Evolutionary conservation across 352 stramenopile species (phyloP).

Genomic region (Phytophthora nicotianae): DNA sequence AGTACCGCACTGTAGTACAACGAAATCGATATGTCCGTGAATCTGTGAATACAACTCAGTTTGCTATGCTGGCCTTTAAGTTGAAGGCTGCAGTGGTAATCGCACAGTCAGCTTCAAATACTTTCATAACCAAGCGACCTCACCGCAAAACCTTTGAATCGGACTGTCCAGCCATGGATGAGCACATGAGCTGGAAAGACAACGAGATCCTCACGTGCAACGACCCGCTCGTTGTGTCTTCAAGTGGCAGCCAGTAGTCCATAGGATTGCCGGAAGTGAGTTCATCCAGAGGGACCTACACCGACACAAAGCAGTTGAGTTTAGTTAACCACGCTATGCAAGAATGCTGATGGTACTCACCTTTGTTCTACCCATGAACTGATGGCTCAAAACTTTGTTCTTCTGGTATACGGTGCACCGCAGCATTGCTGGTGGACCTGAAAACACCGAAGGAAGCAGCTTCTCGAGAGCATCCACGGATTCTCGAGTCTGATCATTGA

Average conservation of each 20-base stretch:
- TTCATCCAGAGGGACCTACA: slow-evolving; percentile 52
- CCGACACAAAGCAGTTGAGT: slow-evolving; percentile 5
- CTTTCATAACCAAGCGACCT: not conserved
- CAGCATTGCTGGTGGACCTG: slow-evolving; percentile 60
- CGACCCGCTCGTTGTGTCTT: slow-evolving; percentile 58
- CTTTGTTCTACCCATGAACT: slow-evolving; percentile 75
- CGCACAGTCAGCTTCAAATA: too few relatives aligned
- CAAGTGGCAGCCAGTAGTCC: slow-evolving; percentile 71
- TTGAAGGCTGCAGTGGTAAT: too few relatives aligned
- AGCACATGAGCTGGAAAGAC: slow-evolving; percentile 88
- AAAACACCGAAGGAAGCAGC: slow-evolving; percentile 67
- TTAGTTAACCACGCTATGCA: not conserved
- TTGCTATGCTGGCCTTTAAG: too few relatives aligned
- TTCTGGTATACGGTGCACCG: slow-evolving; percentile 79
- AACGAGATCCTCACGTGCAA: slow-evolving; percentile 66
- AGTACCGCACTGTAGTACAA: slow-evolving; percentile 2
- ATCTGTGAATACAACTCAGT: too few relatives aligned
- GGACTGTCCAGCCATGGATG: slow-evolving; percentile 35
- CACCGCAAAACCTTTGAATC: slow-evolving; percentile 29
- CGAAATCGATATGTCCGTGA: too few relatives aligned
- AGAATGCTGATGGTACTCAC: slow-evolving; percentile 29
- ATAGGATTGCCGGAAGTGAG: slow-evolving; percentile 68
- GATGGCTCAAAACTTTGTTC: slow-evolving; percentile 76
- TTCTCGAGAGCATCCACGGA: slow-evolving; percentile 56
- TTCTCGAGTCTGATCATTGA: slow-evolving; percentile 34